Base-by-base conservation (phyloP, 23 red algal genomes). In the Agarophyton chilense region DNA sequence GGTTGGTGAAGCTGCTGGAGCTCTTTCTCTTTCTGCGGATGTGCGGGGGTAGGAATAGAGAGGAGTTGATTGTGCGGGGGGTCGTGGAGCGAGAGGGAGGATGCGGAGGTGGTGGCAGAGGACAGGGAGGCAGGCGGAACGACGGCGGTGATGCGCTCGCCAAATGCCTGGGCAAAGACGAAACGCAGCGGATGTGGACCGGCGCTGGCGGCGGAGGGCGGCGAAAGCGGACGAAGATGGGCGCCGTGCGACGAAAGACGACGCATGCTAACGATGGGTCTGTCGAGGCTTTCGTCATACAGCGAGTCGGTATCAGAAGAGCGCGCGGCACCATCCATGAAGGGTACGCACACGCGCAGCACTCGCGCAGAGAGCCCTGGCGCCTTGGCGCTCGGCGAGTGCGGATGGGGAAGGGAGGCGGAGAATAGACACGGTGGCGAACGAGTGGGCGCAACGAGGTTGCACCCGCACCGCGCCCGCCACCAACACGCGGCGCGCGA, bases 91-190 rank as follows among this genome's bases (percentile, higher is more conserved):
- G 64, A 70, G 28, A 42, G 16, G n/a, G 64, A 70, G 9, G 64
- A 70, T 6, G 64, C 10, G 28, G 64, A 70, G 14, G 64, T 40
- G 14, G 13, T 18, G 1, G 64, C 32, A 42, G 64, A 70, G 32
- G 64, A 70, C 4, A 70, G 4, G 5, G 33, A 52, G 5, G 45
- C 14, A 1, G 7, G 35, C 1, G 32, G 32, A 16, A 22, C 7
- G 12, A 49, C 47, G 31, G 47, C 55, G 53, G 47, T 52, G 21
- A 42, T 46, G 0, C 86, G 86, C 42, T 96, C 94, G 38, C 94
- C 94, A 88, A 96, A 96, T 0, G 94, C 94, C 74, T 96, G 94
- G 1, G 94, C 94, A 72, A 96, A 96, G 13, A 67, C 55, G 45
- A 86, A 94, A 16, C 65, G 81, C 32, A 86, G 22, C 28, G 83